Conservation (phyloP, 805 yeast genomes). For the Vanderwaltozyma yarrowii region DNA sequence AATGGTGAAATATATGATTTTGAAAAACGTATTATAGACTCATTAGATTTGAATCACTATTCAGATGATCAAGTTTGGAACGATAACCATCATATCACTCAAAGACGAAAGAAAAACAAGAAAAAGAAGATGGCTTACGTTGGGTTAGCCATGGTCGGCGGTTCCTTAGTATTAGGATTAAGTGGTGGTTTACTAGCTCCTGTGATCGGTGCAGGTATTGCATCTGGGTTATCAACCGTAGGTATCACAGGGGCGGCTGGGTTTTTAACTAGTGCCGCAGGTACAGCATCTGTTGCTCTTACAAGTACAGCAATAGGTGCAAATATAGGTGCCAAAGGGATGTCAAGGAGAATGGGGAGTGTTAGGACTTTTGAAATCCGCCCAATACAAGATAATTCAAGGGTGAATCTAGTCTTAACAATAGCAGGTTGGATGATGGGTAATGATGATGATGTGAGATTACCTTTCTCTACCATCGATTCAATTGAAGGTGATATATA, state of each 20-base stretch:
- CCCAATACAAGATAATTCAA: constrained; percentile 81
- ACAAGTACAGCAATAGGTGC: constrained; percentile 90
- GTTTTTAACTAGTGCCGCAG: constrained; percentile 92
- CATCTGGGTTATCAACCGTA: constrained; percentile 90
- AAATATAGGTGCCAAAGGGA: constrained; percentile 73
- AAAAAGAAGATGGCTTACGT: constrained; percentile 69
- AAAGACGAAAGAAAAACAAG: constrained; percentile 52
- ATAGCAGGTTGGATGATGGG: constrained; percentile 98
- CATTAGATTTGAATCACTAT: too few species aligned
- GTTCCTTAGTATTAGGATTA: constrained; percentile 87
- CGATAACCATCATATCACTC: constrained; percentile 55
- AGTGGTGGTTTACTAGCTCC: constrained; percentile 96
- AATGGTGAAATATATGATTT: constrained; percentile 70
- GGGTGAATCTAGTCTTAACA: constrained; percentile 78
- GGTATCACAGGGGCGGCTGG: constrained; percentile 92
- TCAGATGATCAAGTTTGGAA: constrained; percentile 69
- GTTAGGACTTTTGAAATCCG: constrained; percentile 88
- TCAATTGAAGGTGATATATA: constrained; percentile 95
- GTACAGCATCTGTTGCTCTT: constrained; percentile 85
- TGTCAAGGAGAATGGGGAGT: constrained; percentile 76
- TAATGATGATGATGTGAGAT: constrained; percentile 84
- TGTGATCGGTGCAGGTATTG: constrained; percentile 94
- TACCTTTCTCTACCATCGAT: constrained; percentile 93
- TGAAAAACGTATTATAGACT: constrained; percentile 83
- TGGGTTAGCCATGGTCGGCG: constrained; percentile 93